These are phyloP conservation scores for Acer campestre DNA, from an alignment of 345 rosid species.

Conservation along the genomic window DNA sequence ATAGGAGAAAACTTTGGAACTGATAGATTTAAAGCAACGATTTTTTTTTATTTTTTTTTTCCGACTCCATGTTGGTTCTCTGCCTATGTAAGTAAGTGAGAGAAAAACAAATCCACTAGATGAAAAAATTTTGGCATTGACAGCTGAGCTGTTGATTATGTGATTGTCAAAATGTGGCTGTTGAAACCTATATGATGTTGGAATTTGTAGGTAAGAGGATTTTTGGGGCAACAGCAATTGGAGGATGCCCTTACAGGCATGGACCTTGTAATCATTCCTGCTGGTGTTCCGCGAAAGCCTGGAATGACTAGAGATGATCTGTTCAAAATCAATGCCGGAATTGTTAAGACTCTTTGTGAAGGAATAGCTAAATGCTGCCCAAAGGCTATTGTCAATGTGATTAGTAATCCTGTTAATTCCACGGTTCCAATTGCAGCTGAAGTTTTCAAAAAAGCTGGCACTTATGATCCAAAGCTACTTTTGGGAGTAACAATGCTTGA, in stretches of 20 bases:
- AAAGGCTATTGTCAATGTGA: conserved; percentile 75
- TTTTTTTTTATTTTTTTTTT: neutral
- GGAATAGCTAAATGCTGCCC: conserved; percentile 89
- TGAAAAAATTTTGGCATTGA: neutral
- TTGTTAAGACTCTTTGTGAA: conserved; percentile 83
- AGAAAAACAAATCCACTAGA: neutral
- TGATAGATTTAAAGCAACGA: neutral
- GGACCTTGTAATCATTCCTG: conserved; percentile 93
- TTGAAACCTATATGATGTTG: neutral
- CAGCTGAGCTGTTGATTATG: neutral
- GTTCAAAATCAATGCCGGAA: conserved; percentile 96
- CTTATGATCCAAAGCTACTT: conserved; percentile 80
- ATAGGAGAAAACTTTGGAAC: neutral
- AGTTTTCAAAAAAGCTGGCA: conserved; percentile 90
- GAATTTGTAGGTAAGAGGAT: conserved; percentile 72
- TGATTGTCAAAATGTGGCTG: neutral
- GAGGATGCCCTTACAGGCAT: conserved; percentile 88
- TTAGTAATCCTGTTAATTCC: conserved; percentile 95
- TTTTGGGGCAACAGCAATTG: conserved; percentile 84
- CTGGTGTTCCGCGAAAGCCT: conserved; percentile 97
- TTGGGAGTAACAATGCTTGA: conserved; percentile 97
- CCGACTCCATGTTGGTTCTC: neutral
- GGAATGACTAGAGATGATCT: conserved; percentile 99
- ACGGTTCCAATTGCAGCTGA: conserved; percentile 95
- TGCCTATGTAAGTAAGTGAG: neutral